Evolutionary conservation across 768 basidiomycete genomes (phyloP), one percentile per base, ranked within the genome.

Genomic region (Xerocomellus chrysenteron): DNA sequence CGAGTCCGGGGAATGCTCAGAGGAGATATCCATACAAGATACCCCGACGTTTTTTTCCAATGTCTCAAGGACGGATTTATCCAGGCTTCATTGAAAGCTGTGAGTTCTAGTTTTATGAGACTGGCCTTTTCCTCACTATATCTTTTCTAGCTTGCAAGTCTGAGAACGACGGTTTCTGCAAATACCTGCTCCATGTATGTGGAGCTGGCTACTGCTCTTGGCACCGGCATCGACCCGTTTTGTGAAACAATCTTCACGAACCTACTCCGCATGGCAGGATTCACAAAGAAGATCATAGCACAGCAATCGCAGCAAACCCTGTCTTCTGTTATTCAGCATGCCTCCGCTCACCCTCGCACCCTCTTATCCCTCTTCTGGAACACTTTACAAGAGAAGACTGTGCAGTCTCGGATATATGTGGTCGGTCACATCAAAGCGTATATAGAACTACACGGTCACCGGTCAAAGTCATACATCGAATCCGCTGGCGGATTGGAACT

Each of bases 241-340:
- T 87, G 87, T 66, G 97, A 98, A 47, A 70, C 78, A 2, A 66
- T 97, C 4, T 77, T 93, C 56, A 80, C 82, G n/a, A 82, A 88
- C 65, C 80, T 95, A 13, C 77, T 95, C 41, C 86, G 85, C 59
- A 89, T 98, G 90, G 85, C 90, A 30, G 86, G 85, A 9, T 86
- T 91, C 52, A 98, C 95, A 33, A 99, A 99, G 74, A 96, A 95
- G 70, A 86, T 98, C 47, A 82, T 85, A 24, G 92, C 90, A 5
- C 87, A 92, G 54, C 88, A 88, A 56, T 91, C 95, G 1, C 97
- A 98, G 69, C 76, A 80, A 2, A 78, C 84, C 2, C 81, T 92
- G 10, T 78, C 80, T 2, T 73, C 78, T n/a, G 76, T 98, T 56
- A 82, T 98, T 19, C 77, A 77, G 2, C 73, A 88, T 62, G 82